Conservation (phyloP, 2,329 filamentous ascomycete species). For the Stachybotrys echinatus region DNA sequence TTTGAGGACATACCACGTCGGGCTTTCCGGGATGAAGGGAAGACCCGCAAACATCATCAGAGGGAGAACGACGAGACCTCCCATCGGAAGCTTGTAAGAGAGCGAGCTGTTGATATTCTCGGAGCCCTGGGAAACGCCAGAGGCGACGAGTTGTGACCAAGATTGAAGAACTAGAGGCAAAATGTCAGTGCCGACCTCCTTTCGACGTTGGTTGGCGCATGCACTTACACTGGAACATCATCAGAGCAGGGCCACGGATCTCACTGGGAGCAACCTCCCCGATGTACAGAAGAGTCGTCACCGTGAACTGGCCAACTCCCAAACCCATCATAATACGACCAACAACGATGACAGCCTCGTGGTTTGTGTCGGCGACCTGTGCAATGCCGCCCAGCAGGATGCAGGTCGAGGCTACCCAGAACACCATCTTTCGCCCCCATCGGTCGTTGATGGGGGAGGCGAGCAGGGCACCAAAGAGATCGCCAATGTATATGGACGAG, state of each 20-base stretch:
- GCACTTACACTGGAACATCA: slow-evolving; percentile 21
- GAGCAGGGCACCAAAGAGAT: slow-evolving; percentile 26
- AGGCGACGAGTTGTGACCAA: slow-evolving; percentile 20
- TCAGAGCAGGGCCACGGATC: slow-evolving; percentile 21
- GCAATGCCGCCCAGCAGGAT: slow-evolving; percentile 18
- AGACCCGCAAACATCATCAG: slow-evolving; percentile 12
- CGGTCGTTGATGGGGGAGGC: slow-evolving; percentile 30
- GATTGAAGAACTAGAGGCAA: slow-evolving; percentile 17
- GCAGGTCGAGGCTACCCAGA: slow-evolving; percentile 24
- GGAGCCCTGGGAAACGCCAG: slow-evolving; percentile 20
- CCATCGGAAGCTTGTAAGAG: slow-evolving; percentile 21
- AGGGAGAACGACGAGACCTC: slow-evolving; percentile 17
- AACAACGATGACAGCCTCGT: slow-evolving; percentile 11
- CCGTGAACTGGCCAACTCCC: slow-evolving; percentile 16
- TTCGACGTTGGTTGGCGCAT: not conserved
- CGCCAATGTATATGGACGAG: slow-evolving; percentile 33
- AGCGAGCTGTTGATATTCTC: slow-evolving; percentile 14
- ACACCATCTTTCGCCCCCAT: slow-evolving; percentile 26
- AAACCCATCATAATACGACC: slow-evolving; percentile 15
- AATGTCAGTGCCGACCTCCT: not conserved
- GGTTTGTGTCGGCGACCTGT: slow-evolving; percentile 12
- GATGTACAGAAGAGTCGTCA: slow-evolving; percentile 15
- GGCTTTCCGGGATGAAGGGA: slow-evolving; percentile 15
- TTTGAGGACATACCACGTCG: slow-evolving; percentile 22
- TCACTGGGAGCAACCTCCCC: slow-evolving; percentile 18